A percentile compares a stretch with the other conserved stretches of the same genome.
phyloP scores from a whole-genome alignment of 208 protist genomes.

The Leishmania lainsoni region DNA sequence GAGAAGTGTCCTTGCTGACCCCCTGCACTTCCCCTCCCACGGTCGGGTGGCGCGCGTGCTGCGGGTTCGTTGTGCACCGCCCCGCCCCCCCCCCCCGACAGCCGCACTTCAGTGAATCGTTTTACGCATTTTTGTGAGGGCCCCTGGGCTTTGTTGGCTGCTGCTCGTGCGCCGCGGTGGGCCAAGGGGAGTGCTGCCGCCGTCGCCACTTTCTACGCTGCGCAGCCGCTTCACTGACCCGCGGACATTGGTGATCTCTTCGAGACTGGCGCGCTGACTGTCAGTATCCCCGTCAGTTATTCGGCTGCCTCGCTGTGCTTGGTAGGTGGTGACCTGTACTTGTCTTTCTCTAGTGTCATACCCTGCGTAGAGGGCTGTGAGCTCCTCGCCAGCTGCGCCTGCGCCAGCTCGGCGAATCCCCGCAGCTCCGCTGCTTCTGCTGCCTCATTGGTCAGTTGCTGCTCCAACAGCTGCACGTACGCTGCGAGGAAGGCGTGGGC shows the following conservation, averaged over 20 bases:
- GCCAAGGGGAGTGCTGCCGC: conserved; percentile 21
- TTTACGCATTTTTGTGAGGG: conserved; percentile 38
- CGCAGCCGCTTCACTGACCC: conserved; percentile 29
- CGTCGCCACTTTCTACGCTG: conserved; percentile 33
- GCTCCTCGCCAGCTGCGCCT: conserved; percentile 39
- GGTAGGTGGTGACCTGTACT: neutral
- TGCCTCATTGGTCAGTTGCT: conserved; percentile 22
- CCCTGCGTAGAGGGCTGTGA: neutral
- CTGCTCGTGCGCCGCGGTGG: neutral
- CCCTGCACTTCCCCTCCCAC: neutral
- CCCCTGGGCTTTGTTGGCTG: conserved; percentile 29
- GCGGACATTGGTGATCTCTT: conserved; percentile 31
- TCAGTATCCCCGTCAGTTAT: conserved; percentile 4
- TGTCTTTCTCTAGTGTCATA: neutral
- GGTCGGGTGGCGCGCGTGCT: neutral
- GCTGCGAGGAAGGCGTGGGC: conserved; percentile 13
- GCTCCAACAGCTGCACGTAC: conserved; percentile 14
- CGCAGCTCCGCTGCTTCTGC: conserved; percentile 40
- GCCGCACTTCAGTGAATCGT: conserved; percentile 17
- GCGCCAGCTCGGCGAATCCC: conserved; percentile 47
- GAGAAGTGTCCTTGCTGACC: neutral
- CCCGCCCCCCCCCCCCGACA: neutral
- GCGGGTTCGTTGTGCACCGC: neutral
- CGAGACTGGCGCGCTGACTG: conserved; percentile 18
- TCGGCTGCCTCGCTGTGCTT: neutral